phyloP scores from a whole-genome alignment of 148 eudicot genomes.

The Selenicereus undatus region DNA sequence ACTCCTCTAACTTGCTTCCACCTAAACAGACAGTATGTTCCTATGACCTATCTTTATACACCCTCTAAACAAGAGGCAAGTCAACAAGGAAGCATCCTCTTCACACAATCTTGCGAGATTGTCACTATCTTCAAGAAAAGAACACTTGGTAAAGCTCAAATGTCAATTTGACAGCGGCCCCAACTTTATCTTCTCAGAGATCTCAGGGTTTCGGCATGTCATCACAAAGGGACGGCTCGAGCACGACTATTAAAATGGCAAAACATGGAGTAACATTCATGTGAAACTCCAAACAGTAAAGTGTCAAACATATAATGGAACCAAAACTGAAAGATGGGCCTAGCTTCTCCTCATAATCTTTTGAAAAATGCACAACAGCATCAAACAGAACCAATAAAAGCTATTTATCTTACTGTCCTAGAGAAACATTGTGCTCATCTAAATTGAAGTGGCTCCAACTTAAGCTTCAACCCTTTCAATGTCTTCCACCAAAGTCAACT shows the following conservation, averaged over 20 bases:
- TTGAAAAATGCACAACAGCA: neutral
- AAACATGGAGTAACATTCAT: neutral
- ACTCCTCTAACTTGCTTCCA: too few relatives aligned
- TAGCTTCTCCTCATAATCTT: neutral
- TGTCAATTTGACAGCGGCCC: too few relatives aligned
- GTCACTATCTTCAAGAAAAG: too few relatives aligned
- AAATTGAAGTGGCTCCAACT: neutral
- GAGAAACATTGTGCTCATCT: neutral
- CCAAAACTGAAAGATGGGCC: neutral
- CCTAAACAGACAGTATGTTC: too few relatives aligned
- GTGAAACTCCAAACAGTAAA: neutral
- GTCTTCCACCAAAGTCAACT: constrained; percentile 39
- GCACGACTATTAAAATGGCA: neutral
- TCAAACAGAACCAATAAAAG: neutral
- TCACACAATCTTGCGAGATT: too few relatives aligned
- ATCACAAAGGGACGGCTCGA: neutral
- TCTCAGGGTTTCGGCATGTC: too few relatives aligned
- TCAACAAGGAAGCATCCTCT: too few relatives aligned
- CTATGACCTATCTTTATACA: too few relatives aligned
- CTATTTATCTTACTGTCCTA: constrained; percentile 12
- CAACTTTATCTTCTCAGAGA: too few relatives aligned
- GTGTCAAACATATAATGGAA: neutral
- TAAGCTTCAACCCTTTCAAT: constrained; percentile 37
- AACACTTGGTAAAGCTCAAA: too few relatives aligned
- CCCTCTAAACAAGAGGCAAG: too few relatives aligned